A percentile compares a stretch with the other conserved stretches of the same genome.
Evolutionary conservation across 2,329 filamentous ascomycete species (phyloP).

Genomic region (Aspergillus thermomutatus): DNA sequence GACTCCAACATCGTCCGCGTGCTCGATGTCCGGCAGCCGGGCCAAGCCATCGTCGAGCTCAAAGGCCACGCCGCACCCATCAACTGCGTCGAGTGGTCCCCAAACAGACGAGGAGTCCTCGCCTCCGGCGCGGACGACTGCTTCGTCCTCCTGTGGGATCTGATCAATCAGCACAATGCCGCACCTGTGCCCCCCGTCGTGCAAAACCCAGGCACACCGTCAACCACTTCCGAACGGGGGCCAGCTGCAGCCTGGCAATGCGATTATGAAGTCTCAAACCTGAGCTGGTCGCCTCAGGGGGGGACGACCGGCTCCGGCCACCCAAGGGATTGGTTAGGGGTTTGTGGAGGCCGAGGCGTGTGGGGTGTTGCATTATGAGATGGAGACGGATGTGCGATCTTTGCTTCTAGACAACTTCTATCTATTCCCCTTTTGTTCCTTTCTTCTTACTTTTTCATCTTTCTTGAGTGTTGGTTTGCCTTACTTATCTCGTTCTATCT

Average conservation of each 20-base stretch:
- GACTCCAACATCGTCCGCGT: slow-evolving; percentile 92
- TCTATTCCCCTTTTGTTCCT: neutral
- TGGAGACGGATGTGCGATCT: neutral
- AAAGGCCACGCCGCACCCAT: slow-evolving; percentile 81
- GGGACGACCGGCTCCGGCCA: slow-evolving; percentile 32
- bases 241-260: slow-evolving; percentile 46
- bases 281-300: slow-evolving; percentile 46
- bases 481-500: neutral
- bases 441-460: neutral
- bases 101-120: slow-evolving; percentile 77
- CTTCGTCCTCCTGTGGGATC: slow-evolving; percentile 88
- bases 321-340: slow-evolving; percentile 42
- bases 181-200: slow-evolving; percentile 43
- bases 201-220: slow-evolving; percentile 21
- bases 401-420: neutral
- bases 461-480: neutral
- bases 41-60: slow-evolving; percentile 89
- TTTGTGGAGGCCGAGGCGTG: slow-evolving; percentile 44
- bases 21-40: slow-evolving; percentile 91
- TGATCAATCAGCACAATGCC: slow-evolving; percentile 65
- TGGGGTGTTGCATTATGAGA: slow-evolving; percentile 42
- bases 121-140: slow-evolving; percentile 91
- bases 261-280: slow-evolving; percentile 46
- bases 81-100: slow-evolving; percentile 96
- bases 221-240: slow-evolving; percentile 40